Evolutionary conservation across 2,329 filamentous ascomycete genomes (phyloP).

Genomic region (Onygenales sp.): DNA sequence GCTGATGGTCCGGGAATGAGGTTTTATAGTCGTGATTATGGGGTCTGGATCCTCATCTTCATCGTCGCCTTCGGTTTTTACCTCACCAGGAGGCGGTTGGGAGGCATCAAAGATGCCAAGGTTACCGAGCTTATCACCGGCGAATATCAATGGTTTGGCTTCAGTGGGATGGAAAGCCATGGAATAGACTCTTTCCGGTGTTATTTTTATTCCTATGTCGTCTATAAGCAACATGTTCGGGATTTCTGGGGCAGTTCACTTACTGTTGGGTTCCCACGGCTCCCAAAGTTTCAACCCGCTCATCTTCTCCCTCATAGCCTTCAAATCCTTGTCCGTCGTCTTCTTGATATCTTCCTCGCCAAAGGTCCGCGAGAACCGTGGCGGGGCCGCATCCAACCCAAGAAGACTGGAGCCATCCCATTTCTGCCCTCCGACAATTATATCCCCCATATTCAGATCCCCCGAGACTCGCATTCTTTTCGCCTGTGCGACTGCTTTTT

Average conservation of each 20-base stretch:
- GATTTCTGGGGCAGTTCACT: conserved; percentile 15
- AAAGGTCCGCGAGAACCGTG: conserved; percentile 77
- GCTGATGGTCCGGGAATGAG: conserved; percentile 79
- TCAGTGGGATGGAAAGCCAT: conserved; percentile 80
- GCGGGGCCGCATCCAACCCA: conserved; percentile 54
- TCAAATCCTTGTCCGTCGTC: conserved; percentile 67
- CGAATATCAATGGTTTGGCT: conserved; percentile 81
- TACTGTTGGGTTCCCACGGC: conserved; percentile 70
- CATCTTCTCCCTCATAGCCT: conserved; percentile 66
- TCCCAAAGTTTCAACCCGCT: conserved; percentile 70
- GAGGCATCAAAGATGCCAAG: conserved; percentile 86
- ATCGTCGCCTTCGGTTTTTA: conserved; percentile 51
- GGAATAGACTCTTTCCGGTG: conserved; percentile 76
- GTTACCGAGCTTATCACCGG: conserved; percentile 86
- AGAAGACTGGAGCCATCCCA: conserved; percentile 62
- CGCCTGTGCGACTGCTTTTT: conserved; percentile 47
- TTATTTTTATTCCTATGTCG: conserved; percentile 71
- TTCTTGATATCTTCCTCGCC: conserved; percentile 72
- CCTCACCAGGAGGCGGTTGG: conserved; percentile 47
- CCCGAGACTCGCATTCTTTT: conserved; percentile 58
- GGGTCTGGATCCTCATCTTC: conserved; percentile 60
- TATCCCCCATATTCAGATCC: conserved; percentile 63
- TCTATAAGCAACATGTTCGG: conserved; percentile 2
- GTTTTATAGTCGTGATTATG: conserved; percentile 79
- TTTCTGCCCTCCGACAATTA: conserved; percentile 69